These are phyloP conservation scores for Fagopyrum esculentum DNA, from an alignment of 148 eudicot genomes.

Conservation along the genomic window DNA sequence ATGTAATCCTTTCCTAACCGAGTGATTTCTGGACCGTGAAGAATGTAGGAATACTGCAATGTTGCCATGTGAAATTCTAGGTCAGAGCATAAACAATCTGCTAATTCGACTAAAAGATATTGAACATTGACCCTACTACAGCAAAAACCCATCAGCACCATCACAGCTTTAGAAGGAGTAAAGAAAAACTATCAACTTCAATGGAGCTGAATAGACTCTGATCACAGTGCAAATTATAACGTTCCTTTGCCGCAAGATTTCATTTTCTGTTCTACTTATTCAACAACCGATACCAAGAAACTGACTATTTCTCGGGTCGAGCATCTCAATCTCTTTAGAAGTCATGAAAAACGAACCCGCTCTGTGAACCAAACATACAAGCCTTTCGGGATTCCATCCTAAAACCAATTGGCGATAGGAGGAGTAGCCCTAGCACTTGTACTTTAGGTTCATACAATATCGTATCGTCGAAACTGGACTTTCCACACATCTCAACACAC, in stretches of 20 bases:
- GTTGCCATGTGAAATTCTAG: not conserved
- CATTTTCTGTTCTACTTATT: not conserved
- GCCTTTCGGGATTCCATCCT: too few species aligned
- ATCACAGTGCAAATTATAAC: not conserved
- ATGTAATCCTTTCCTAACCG: conserved; percentile 40
- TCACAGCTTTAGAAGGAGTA: not conserved
- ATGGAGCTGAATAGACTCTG: not conserved
- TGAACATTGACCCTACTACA: not conserved
- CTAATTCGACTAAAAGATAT: not conserved
- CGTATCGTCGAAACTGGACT: too few species aligned
- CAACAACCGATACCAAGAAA: too few species aligned
- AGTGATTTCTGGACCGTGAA: conserved; percentile 49
- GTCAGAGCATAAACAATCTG: conserved; percentile 1
- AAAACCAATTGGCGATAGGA: too few species aligned
- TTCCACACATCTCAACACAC: too few species aligned
- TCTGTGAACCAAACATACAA: too few species aligned
- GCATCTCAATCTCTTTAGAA: too few species aligned
- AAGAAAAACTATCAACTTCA: not conserved
- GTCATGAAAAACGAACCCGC: too few species aligned
- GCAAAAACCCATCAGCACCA: not conserved
- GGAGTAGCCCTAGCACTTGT: too few species aligned
- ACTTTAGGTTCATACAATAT: too few species aligned
- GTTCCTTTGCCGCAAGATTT: not conserved
- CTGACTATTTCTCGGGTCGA: too few species aligned
- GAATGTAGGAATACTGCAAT: conserved; percentile 65